phyloP scores from a whole-genome alignment of 176 grass and related monocot genomes.

The Hordeum vulgare region MorexV3_pseudomolecules_assembly NC_058522.1:379446005-379446504 shows the following conservation, averaged over 20 bases:
- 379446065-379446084: not conserved
- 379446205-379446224: constrained; percentile 17
- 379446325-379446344: not conserved
- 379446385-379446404: constrained; percentile 29
- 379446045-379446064: not conserved
- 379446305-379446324: constrained; percentile 7
- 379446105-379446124: not conserved
- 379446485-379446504: constrained; percentile 91
- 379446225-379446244: constrained; percentile 1
- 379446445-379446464: constrained; percentile 43
- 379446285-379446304: constrained; percentile 17
- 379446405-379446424: constrained; percentile 26
- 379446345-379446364: constrained; percentile 18
- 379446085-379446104: not conserved
- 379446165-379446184: not conserved
- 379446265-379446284: not conserved
- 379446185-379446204: not conserved
- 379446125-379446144: not conserved
- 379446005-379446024: not conserved
- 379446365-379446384: constrained; percentile 1
- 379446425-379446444: constrained; percentile 11
- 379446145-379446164: not conserved
- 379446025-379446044: not conserved
- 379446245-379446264: not conserved
- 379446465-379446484: constrained; percentile 85